These are phyloP conservation scores for Quercus cerris DNA, from an alignment of 306 rosid genomes.

Conservation along the genomic window DNA sequence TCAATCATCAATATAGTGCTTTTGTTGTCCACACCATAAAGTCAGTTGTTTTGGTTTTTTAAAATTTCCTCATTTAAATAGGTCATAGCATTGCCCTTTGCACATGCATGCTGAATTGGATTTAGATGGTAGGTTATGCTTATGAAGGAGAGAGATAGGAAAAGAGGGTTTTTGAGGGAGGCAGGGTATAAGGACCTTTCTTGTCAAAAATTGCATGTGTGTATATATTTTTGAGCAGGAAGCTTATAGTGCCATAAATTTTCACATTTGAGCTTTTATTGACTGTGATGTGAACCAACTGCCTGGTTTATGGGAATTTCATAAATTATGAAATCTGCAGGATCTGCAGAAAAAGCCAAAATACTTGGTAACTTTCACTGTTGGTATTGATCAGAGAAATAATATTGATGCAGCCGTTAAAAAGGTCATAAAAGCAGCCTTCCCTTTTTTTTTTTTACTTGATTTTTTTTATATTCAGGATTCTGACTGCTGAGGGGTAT, in stretches of 20 bases:
- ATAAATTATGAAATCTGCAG: conserved; percentile 52
- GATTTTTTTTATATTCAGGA: conserved; percentile 1
- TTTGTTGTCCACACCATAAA: too few species aligned
- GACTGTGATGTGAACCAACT: conserved; percentile 2
- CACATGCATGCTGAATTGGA: background rate
- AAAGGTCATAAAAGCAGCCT: conserved; percentile 52
- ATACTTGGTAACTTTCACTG: conserved; percentile 91
- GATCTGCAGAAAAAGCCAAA: conserved; percentile 80
- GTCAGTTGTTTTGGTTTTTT: background rate
- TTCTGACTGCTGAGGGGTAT: conserved; percentile 34
- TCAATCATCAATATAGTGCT: too few species aligned
- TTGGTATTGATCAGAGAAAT: conserved; percentile 78
- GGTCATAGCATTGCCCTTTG: background rate
- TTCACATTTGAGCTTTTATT: background rate
- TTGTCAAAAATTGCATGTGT: background rate
- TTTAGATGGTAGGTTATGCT: background rate
- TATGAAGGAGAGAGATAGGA: background rate
- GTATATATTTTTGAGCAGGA: background rate
- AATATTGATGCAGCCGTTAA: conserved; percentile 72
- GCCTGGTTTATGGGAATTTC: conserved; percentile 17
- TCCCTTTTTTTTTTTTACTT: background rate
- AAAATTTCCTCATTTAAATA: background rate
- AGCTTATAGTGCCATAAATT: background rate
- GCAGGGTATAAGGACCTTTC: background rate
- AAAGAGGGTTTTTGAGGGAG: background rate